Base-by-base conservation (phyloP, 495 filamentous ascomycete genomes). In the Xylaria grammica region DNA sequence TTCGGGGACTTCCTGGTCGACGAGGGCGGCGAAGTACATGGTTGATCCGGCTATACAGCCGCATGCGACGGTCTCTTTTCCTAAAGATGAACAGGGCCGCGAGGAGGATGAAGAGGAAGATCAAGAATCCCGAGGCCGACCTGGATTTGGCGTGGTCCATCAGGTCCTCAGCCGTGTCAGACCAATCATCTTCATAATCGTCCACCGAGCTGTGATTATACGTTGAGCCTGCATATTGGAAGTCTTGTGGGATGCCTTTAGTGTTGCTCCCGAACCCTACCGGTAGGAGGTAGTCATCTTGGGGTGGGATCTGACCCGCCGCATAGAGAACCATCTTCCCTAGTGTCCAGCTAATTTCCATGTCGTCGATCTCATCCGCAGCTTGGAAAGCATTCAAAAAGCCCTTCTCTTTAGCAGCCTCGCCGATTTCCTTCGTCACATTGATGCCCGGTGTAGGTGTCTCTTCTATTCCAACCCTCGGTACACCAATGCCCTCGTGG, bases 281-380 rank as follows among this genome's bases (percentile, higher is more conserved):
- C 0, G 92, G 90, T 6, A 91, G 79, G 7, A 70, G 70, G 52
- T 78, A 71, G 52, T 88, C 81, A 30, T 79, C 77, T 11, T 82
- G 78, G 0, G 90, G 82, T 0, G 90, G 89, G 17, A 98, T 83
- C 74, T 97, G 92, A 6, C 91, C 93, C 7, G 95, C 88, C 0
- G 94, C 95, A 68, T 98, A 99, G 22, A 99, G 85, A n/a, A 98
- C 88, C 82, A 98, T 97, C 76, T 97, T 97, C 3, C 95, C 95
- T 0, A 99, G 79, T 0, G 95, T 98, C 95, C 95, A 99, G 78
- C 91, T 96, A n/a, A 99, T 91, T 78, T 99, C 95, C 15, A 91
- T 90, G 42, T 86, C 90, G 66, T 91, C 85, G 65, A 99, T 94
- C 79, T 96, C 96, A 75, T 98, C 87, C 26, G 97, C 91, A 1